Evolutionary conservation across 1,139 yeast species (phyloP), one percentile per base, ranked within the genome.

Genomic region (Casaregolazyma lundiana): DNA sequence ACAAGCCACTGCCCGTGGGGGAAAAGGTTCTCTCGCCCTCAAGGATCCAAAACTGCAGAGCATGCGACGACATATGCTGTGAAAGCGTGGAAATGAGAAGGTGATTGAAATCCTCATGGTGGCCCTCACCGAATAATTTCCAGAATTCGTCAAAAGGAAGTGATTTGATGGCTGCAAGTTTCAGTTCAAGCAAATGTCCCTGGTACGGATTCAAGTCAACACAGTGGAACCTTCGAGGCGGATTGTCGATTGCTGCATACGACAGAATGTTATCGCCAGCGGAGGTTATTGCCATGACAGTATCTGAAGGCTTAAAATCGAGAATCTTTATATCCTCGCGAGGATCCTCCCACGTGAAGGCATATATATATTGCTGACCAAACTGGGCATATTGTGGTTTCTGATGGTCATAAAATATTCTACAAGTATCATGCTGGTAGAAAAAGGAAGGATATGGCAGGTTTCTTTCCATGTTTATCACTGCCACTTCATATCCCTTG

Each of bases 311-410:
- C 35, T 72, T 70, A 57, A 85, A 71, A 44, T 80, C 75, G 56
- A 85, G 72, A 50, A 85, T 81, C 38, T 74, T 73, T 53, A 80
- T 76, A 65, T 85, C 95, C 65, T 84, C 94, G 49, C 84, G 75
- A 29, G 95, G 95, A 62, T 85, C 95, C 66, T 85, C 95, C 95
- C 95, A 85, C 7, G 94, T 85, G 66, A 85, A 85, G 2, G 95
- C 90, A 61, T 85, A 85, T 50, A 85, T 85, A 64, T 84, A 85
- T 66, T 84, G 89, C 61, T 83, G 75, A 50, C 76, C 79, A 70
- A 85, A 85, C 63, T 84, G 90, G 42, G 76, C 77, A 60, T 82
- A 82, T 58, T 76, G 76, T 8, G 84, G 78, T 57, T 78, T 78
- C 55, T 78, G 66, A 57, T 83, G 90, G 64, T 85, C 88, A 60